Conservation (phyloP, 1,284 basidiomycete species). For the Pseudozyma tsukubaensis region DNA sequence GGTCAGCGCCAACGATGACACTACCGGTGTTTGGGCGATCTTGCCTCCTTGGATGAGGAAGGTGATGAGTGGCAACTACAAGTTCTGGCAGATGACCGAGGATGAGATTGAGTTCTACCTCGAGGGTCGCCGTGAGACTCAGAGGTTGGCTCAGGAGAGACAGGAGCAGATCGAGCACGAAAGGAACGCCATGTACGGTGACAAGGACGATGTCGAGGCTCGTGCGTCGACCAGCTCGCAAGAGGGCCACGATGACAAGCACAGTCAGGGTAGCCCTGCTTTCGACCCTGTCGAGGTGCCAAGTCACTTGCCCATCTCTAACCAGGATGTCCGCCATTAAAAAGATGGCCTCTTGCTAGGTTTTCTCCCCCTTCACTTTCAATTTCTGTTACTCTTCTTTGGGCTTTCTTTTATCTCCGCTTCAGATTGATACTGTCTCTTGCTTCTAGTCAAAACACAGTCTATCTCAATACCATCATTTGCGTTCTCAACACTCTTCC, state of each 20-base stretch:
- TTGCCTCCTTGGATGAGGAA: slow-evolving; percentile 66
- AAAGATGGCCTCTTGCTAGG: neutral
- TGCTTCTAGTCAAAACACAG: neutral
- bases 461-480: neutral
- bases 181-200: slow-evolving; percentile 48
- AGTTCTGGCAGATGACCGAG: slow-evolving; percentile 65
- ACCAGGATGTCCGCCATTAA: slow-evolving; percentile 21
- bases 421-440: neutral
- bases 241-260: slow-evolving; percentile 36
- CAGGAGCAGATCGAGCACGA: slow-evolving; percentile 53
- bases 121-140: slow-evolving; percentile 60
- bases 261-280: slow-evolving; percentile 31
- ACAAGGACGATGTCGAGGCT: slow-evolving; percentile 45
- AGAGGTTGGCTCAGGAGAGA: slow-evolving; percentile 43
- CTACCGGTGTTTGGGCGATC: slow-evolving; percentile 46
- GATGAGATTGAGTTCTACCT: slow-evolving; percentile 63
- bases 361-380: neutral
- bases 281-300: slow-evolving; percentile 37
- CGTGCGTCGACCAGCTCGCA: slow-evolving; percentile 24
- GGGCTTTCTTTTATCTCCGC: slow-evolving; percentile 1
- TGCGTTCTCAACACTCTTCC: neutral
- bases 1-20: slow-evolving; percentile 47
- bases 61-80: slow-evolving; percentile 54
- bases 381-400: neutral
- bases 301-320: neutral